Evolutionary conservation across 75 land plant genomes (phyloP).

Genomic region (Pseudotsuga menziesii): DNA sequence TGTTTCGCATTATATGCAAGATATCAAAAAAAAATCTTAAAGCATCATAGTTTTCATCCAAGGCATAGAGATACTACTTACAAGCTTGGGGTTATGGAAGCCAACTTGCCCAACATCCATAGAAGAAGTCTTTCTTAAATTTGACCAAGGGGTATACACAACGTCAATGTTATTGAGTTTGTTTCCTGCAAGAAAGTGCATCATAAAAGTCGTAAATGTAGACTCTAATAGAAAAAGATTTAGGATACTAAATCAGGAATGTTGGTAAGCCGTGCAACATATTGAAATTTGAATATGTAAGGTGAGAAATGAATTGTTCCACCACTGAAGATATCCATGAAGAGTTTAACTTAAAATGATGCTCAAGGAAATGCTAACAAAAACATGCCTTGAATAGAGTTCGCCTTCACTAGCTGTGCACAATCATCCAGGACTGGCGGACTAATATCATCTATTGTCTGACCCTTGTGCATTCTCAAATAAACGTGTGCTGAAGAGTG

Average conservation of each 20-base stretch:
- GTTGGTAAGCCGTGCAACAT: background rate
- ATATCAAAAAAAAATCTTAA: background rate
- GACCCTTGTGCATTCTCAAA: slow-evolving; percentile 82
- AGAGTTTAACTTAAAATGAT: too few species aligned
- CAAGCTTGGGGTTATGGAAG: slow-evolving; percentile 92
- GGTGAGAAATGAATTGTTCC: background rate
- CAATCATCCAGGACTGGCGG: slow-evolving; percentile 93
- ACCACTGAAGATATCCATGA: too few species aligned
- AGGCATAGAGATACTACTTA: slow-evolving; percentile 19
- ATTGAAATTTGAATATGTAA: background rate
- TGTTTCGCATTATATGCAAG: background rate
- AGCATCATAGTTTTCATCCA: background rate
- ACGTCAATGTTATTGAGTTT: slow-evolving; percentile 94
- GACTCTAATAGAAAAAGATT: background rate
- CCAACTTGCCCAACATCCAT: slow-evolving; percentile 99
- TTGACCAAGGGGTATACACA: slow-evolving; percentile 98
- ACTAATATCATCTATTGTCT: slow-evolving; percentile 85
- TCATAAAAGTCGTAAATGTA: background rate
- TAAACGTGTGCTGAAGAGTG: slow-evolving; percentile 99
- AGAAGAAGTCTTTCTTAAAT: slow-evolving; percentile 90
- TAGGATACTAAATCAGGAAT: background rate
- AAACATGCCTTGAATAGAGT: slow-evolving; percentile 87
- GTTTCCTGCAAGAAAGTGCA: slow-evolving; percentile 56
- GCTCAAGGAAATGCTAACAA: background rate
- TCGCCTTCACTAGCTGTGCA: slow-evolving; percentile 98